Conservation (phyloP, 352 stramenopile genomes). For the Phytopythium cucurbitacearum region DNA sequence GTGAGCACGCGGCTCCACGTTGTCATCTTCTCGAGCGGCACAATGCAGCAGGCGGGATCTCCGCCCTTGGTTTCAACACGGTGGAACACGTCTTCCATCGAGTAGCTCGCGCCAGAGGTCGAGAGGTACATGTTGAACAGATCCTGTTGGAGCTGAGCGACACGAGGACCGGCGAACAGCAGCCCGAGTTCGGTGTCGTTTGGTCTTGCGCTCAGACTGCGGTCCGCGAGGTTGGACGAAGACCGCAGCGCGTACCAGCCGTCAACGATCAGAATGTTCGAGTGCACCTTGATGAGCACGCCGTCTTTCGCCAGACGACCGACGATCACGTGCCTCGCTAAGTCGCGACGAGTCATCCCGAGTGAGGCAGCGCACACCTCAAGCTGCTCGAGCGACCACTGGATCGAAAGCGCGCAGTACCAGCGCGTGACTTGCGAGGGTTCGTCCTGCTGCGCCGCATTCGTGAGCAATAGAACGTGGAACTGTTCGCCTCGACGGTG, state of each 20-base stretch:
- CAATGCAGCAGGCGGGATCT: conserved; percentile 29
- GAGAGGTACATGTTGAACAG: conserved; percentile 69
- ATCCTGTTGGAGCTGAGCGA: conserved; percentile 51
- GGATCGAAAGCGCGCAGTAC: conserved; percentile 75
- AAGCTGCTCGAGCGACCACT: conserved; percentile 74
- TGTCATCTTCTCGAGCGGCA: conserved; percentile 47
- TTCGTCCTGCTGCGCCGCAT: conserved; percentile 73
- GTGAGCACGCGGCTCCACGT: conserved; percentile 62
- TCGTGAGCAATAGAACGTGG: conserved; percentile 64
- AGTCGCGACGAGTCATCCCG: conserved; percentile 30
- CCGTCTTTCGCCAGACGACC: conserved; percentile 28
- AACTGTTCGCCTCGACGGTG: conserved; percentile 32
- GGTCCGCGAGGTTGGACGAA: conserved; percentile 72
- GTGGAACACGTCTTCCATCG: conserved; percentile 25
- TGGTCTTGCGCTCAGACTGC: conserved; percentile 61
- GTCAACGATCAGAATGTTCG: conserved; percentile 76
- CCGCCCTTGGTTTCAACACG: background rate
- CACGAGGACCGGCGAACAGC: conserved; percentile 38
- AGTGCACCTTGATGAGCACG: conserved; percentile 73
- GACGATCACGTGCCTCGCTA: conserved; percentile 47
- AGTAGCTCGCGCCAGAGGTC: conserved; percentile 23
- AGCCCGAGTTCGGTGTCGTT: conserved; percentile 72
- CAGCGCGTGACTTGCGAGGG: conserved; percentile 65
- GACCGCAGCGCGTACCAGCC: conserved; percentile 63
- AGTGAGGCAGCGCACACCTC: conserved; percentile 37